Conservation (phyloP, 1,139 yeast species). For the Nakaseomyces delphensis region DNA sequence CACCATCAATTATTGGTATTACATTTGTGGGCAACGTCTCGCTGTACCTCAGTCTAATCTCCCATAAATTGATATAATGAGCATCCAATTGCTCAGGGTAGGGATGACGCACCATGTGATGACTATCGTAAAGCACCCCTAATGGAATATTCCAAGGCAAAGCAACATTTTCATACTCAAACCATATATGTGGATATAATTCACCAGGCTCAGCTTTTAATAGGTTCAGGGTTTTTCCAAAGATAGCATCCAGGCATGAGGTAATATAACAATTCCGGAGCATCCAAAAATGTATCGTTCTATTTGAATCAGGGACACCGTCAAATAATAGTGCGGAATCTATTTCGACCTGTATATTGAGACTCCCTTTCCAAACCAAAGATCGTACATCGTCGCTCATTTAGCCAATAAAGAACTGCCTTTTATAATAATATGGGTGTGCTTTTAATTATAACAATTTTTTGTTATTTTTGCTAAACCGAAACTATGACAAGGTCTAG, state of each 20-base stretch:
- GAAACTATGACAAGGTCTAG: no score
- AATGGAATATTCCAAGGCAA: slow-evolving; percentile 73
- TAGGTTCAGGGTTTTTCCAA: slow-evolving; percentile 39
- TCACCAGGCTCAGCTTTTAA: slow-evolving; percentile 30
- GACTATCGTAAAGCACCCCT: slow-evolving; percentile 55
- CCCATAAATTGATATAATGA: slow-evolving; percentile 39
- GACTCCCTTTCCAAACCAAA: slow-evolving; percentile 47
- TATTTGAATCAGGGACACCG: slow-evolving; percentile 9
- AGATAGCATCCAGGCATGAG: slow-evolving; percentile 36
- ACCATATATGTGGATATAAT: slow-evolving; percentile 44
- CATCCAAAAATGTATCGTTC: slow-evolving; percentile 17
- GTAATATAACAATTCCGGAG: slow-evolving; percentile 55
- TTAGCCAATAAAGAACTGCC: no score
- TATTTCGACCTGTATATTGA: slow-evolving; percentile 35
- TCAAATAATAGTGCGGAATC: slow-evolving; percentile 17
- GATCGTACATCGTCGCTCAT: slow-evolving; percentile 31
- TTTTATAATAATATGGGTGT: no score
- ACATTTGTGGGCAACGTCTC: slow-evolving; percentile 46
- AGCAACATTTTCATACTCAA: slow-evolving; percentile 56
- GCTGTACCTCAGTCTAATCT: slow-evolving; percentile 37
- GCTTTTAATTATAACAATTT: no score
- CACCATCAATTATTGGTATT: slow-evolving; percentile 37
- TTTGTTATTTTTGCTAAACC: no score
- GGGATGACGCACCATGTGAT: slow-evolving; percentile 6
- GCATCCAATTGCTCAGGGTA: slow-evolving; percentile 10